Evolutionary conservation across 306 rosid species (phyloP).

Genomic region (Cucurbita ficifolia): DNA sequence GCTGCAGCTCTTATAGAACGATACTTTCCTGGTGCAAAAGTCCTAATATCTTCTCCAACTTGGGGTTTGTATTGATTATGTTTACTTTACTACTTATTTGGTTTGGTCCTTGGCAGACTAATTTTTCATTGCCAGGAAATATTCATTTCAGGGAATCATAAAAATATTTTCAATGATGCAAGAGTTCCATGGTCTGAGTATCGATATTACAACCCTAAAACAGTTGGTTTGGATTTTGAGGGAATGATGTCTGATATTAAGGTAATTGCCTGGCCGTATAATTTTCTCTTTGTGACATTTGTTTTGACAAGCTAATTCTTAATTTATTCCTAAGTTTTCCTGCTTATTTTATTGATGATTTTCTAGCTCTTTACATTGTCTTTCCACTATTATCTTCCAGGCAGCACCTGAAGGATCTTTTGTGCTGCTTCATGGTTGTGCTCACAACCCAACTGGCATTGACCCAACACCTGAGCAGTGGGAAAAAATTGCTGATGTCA

Average conservation of each 20-base stretch:
- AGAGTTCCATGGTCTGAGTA: slow-evolving; percentile 93
- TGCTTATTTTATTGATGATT: not conserved
- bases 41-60: slow-evolving; percentile 84
- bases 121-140: not conserved
- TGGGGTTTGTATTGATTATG: slow-evolving; percentile 52
- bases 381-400: slow-evolving; percentile 17
- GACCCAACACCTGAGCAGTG: slow-evolving; percentile 91
- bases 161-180: slow-evolving; percentile 87
- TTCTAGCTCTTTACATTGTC: not conserved
- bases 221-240: slow-evolving; percentile 98
- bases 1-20: slow-evolving; percentile 81
- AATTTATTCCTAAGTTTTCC: not conserved
- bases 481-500: slow-evolving; percentile 84
- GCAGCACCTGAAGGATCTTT: slow-evolving; percentile 93
- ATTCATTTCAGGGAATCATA: slow-evolving; percentile 71
- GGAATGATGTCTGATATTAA: slow-evolving; percentile 88
- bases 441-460: slow-evolving; percentile 97
- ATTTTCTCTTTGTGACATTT: not conserved
- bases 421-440: slow-evolving; percentile 95
- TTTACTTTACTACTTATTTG: slow-evolving; percentile 5
- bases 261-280: slow-evolving; percentile 21
- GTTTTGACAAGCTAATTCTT: not conserved
- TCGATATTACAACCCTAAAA: slow-evolving; percentile 77
- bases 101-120: slow-evolving; percentile 11
- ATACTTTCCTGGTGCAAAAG: slow-evolving; percentile 80